These are phyloP conservation scores for Penicillium paxilli DNA, from an alignment of 495 filamentous ascomycete genomes.

Conservation along the genomic window DNA sequence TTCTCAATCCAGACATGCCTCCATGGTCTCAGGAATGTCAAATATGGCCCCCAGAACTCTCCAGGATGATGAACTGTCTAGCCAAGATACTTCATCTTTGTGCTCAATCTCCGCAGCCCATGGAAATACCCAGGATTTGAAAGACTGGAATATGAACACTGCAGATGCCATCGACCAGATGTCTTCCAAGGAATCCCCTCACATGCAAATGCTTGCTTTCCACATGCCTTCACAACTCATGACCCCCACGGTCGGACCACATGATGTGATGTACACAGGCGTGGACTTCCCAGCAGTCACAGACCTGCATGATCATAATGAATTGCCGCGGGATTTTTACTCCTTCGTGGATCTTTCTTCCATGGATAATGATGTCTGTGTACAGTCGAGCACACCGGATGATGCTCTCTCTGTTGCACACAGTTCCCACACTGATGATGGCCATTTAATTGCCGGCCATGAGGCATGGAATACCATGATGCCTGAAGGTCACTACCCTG, in stretches of 20 bases:
- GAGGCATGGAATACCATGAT: constrained; percentile 46
- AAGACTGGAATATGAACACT: constrained; percentile 43
- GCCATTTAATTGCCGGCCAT: constrained; percentile 34
- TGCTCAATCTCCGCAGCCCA: constrained; percentile 41
- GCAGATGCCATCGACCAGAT: constrained; percentile 42
- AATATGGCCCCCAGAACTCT: constrained; percentile 42
- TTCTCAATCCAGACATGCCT: constrained; percentile 38
- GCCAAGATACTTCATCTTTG: constrained; percentile 46
- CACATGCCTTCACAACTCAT: constrained; percentile 46
- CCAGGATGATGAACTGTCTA: constrained; percentile 52
- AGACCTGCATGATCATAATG: constrained; percentile 42
- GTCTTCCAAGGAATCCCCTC: constrained; percentile 41
- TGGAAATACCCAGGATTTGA: constrained; percentile 40
- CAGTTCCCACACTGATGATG: constrained; percentile 43
- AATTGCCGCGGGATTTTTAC: constrained; percentile 40
- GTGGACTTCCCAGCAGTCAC: constrained; percentile 44
- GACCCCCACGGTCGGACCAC: constrained; percentile 42
- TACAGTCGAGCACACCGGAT: constrained; percentile 41
- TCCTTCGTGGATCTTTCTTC: constrained; percentile 45
- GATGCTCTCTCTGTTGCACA: constrained; percentile 44
- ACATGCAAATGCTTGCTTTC: constrained; percentile 50
- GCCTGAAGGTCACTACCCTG: constrained; percentile 38
- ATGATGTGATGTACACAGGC: constrained; percentile 47
- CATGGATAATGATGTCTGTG: constrained; percentile 46
- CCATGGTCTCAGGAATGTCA: constrained; percentile 40